Evolutionary conservation across 202 grass and related monocot genomes (phyloP).

Genomic region (Sporobolus alterniflorus): DNA sequence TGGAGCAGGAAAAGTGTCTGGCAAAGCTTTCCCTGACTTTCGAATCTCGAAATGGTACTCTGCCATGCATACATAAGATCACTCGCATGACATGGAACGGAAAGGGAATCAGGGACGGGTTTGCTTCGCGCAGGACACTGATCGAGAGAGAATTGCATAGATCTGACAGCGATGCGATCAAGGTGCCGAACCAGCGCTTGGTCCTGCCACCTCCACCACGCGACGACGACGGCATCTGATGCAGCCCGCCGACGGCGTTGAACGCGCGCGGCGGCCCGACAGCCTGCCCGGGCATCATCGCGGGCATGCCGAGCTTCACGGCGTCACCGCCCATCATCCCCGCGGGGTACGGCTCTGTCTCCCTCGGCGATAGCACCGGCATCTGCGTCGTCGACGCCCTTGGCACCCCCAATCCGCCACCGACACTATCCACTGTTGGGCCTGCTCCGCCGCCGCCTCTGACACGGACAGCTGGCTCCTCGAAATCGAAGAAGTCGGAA

Average conservation of each 20-base stretch:
- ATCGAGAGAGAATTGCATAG: constrained; percentile 30
- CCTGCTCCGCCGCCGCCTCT: neutral
- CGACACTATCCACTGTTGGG: constrained; percentile 18
- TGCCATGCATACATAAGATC: constrained; percentile 9
- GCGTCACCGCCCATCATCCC: constrained; percentile 15
- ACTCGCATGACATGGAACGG: neutral
- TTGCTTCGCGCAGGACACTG: neutral
- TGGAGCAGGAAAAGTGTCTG: constrained; percentile 17
- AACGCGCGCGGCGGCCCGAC: constrained; percentile 24
- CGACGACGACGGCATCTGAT: constrained; percentile 54
- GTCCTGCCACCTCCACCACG: constrained; percentile 50
- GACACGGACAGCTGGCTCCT: neutral
- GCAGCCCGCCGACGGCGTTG: constrained; percentile 44
- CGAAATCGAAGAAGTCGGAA: constrained; percentile 54
- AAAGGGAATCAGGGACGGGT: constrained; percentile 25
- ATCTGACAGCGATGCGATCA: constrained; percentile 29
- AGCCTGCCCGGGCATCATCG: constrained; percentile 35
- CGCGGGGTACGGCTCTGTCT: constrained; percentile 50
- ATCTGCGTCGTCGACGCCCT: constrained; percentile 43
- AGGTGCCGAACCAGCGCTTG: constrained; percentile 72
- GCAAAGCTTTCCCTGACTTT: constrained; percentile 39
- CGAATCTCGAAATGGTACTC: constrained; percentile 20
- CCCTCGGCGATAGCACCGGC: constrained; percentile 32
- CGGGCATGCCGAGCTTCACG: constrained; percentile 32
- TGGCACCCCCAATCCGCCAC: constrained; percentile 1